Percentiles rank a stretch among this genome's conserved stretches.
These are phyloP conservation scores for Sclerotinia glacialis DNA, from an alignment of 2,329 filamentous ascomycete species.

Conservation along the genomic window DNA sequence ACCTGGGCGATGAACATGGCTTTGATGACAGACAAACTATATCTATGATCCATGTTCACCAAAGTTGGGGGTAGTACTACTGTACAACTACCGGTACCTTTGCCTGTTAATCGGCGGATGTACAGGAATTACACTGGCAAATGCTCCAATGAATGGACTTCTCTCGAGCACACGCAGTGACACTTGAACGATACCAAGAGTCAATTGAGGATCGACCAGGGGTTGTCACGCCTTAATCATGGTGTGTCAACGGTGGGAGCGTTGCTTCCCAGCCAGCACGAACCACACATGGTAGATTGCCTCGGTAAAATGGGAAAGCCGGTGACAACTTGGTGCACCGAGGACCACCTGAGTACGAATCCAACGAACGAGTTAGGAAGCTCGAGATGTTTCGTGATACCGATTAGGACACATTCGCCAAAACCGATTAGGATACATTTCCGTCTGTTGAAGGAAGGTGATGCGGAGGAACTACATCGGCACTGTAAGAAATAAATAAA, in stretches of 20 bases:
- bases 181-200: neutral
- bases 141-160: neutral
- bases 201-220: neutral
- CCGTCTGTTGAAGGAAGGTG: neutral
- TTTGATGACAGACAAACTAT: neutral
- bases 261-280: neutral
- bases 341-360: neutral
- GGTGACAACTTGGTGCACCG: neutral
- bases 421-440: neutral
- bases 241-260: neutral
- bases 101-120: neutral
- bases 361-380: neutral
- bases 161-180: neutral
- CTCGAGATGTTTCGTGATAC: neutral
- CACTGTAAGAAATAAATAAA: neutral
- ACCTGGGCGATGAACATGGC: slow-evolving; percentile 4
- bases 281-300: neutral
- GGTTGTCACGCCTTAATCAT: neutral
- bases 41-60: neutral
- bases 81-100: neutral
- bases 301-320: neutral
- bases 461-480: neutral
- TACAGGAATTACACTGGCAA: neutral
- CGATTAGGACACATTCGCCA: neutral
- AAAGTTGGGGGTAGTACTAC: neutral